Evolutionary conservation across 768 basidiomycete species (phyloP), one percentile per base, ranked within the genome.

Genomic region (Rhodotorula toruloides): DNA sequence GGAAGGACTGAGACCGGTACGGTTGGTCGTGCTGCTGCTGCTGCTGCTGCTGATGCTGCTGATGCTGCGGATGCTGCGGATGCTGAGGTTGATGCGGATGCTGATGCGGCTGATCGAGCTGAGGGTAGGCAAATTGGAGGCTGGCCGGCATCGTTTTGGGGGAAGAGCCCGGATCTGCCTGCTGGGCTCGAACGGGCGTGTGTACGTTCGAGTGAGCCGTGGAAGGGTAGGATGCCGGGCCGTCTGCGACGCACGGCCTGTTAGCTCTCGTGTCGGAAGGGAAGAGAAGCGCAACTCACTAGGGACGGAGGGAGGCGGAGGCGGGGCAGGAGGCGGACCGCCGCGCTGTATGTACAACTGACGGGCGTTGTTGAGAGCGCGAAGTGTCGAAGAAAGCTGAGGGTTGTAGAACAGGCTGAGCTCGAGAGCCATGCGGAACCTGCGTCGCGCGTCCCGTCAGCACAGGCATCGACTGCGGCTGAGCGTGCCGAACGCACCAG

Each of bases 351-450:
- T 9, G 34, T 22, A 21, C 2, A 11, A 4, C 14, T 46, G 48
- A 1, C 60, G 61, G 0, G 66, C 60, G 8, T 13, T 11, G 4
- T n/a, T 22, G 19, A 67, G 52, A 2, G 50, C 36, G 0, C 34
- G 27, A 2, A 67, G 61, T 27, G 34, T 37, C 3, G 37, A 25
- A 0, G 39, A 14, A 17, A 56, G 52, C 6, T 49, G 55, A 2
- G 66, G 50, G 25, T 36, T 58, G 52, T 62, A 67, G 56, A 54
- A 67, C 16, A 49, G 34, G n/a, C 43, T 46, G 34, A 67, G 56
- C 44, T 67, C 66, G 42, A 67, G 61, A 13, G 56, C 66, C 37
- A 53, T 48, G n/a, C 66, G 66, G 61, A 67, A 63, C 66, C 65
- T 67, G 55, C 8, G 42, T 2, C 6, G 11, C 3, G 4, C 5